Evolutionary conservation across 2,329 filamentous ascomycete species (phyloP), one percentile per base, ranked within the genome.

Genomic region (Ophiostoma ips): DNA sequence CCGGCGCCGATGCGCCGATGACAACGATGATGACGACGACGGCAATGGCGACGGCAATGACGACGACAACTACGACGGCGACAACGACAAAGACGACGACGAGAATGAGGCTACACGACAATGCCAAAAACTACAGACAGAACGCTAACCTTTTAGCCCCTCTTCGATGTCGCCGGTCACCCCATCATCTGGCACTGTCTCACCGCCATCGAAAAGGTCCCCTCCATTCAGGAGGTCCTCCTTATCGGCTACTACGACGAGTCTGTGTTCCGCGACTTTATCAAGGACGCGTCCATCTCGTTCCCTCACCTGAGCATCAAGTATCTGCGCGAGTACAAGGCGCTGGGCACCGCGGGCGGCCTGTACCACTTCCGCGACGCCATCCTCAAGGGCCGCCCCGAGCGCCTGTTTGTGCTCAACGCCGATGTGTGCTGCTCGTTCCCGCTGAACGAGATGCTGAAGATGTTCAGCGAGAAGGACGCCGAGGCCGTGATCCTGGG

Each of bases 171-270:
- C 63, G 92, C 92, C 58, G 92, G 92, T 60, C 92, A 98, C 69
- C 88, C 90, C 60, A 96, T 98, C 71, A 88, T 96, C 72, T 90
- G 89, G 77, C 92, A 98, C 75, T 95, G 89, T 74, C 79, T 98
- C 65, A 85, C 84, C 62, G 88, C 92, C 61, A 78, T 96, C 62
- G 81, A 86, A 58, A 94, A 89, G 66, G 86, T 96, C 53, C 84
- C 87, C 61, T 84, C 86, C 62, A 77, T 98, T 67, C 86, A 88
- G 64, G 92, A 98, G 69, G 90, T 98, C 60, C 89, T 92, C 72
- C 83, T 98, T 62, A 94, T 98, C 63, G 92, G 92, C 63, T 98
- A 98, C 78, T 98, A 96, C 68, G 92, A 98, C 65, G 92, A 96
- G 71, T 77, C 80, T 41, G 87, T 96, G 61, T 95, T 96, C 77